Conservation (phyloP, 2,329 filamentous ascomycete species). For the Fusarium oxysporum region DNA sequence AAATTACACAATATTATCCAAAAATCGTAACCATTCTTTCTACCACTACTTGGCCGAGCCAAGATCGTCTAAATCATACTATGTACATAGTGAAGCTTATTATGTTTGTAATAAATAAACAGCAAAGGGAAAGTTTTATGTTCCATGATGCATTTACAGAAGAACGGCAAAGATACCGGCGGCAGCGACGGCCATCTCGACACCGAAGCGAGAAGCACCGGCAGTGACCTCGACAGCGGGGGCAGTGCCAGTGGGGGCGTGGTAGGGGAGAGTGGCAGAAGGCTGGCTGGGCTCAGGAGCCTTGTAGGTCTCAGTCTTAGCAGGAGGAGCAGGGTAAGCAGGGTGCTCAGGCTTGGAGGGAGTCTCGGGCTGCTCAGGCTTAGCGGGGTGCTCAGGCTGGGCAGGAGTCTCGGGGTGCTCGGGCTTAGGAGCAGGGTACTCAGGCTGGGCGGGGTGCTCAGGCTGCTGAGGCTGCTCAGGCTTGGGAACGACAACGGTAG, state of each 20-base stretch:
- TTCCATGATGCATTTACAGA: slow-evolving; percentile 47
- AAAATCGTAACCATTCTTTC: slow-evolving; percentile 44
- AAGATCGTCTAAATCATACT: slow-evolving; percentile 46
- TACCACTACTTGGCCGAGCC: slow-evolving; percentile 35
- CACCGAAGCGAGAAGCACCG: slow-evolving; percentile 49
- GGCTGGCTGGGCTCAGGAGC: slow-evolving; percentile 32
- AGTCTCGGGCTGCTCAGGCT: slow-evolving; percentile 4
- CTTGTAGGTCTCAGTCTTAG: slow-evolving; percentile 23
- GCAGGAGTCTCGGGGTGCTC: slow-evolving; percentile 20
- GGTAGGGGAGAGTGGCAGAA: slow-evolving; percentile 37
- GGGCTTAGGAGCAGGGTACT: slow-evolving; percentile 21
- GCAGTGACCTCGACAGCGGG: slow-evolving; percentile 44
- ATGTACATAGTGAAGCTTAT: slow-evolving; percentile 47
- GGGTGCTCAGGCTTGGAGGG: slow-evolving; percentile 10
- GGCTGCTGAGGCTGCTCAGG: slow-evolving; percentile 14
- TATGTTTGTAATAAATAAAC: slow-evolving; percentile 42
- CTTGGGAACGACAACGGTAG: slow-evolving; percentile 30
- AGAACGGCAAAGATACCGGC: slow-evolving; percentile 50
- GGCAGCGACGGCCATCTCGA: slow-evolving; percentile 47
- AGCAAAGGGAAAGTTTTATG: slow-evolving; percentile 34
- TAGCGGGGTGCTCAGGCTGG: slow-evolving; percentile 9
- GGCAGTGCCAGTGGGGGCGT: slow-evolving; percentile 31
- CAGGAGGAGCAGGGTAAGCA: slow-evolving; percentile 22
- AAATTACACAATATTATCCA: slow-evolving; percentile 29
- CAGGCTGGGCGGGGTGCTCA: slow-evolving; percentile 14